A percentile compares a stretch with the other conserved stretches of the same genome.
These are phyloP conservation scores for Leccinum barrowsii DNA, from an alignment of 768 basidiomycete species.

Conservation along the genomic window DNA sequence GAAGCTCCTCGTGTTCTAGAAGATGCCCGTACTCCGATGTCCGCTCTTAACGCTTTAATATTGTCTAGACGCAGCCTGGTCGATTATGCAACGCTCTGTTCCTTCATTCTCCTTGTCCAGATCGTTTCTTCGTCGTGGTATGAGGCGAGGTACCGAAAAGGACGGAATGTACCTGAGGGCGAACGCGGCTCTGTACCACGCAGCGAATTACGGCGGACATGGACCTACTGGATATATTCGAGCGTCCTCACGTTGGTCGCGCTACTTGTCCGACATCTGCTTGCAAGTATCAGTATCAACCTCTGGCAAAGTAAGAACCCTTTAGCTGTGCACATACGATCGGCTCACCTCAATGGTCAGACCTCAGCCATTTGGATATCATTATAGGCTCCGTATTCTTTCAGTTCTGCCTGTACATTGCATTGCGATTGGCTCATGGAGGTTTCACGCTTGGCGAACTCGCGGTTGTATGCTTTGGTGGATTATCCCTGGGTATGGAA, in stretches of 20 bases:
- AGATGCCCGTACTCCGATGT: constrained; percentile 38
- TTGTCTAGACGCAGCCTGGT: constrained; percentile 74
- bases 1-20: constrained; percentile 63
- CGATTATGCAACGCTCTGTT: constrained; percentile 76
- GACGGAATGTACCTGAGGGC: constrained; percentile 49
- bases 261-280: constrained; percentile 45
- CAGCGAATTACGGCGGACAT: constrained; percentile 59
- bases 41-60: constrained; percentile 52
- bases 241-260: constrained; percentile 48
- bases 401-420: constrained; percentile 88
- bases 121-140: constrained; percentile 74
- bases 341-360: constrained; percentile 37
- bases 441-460: constrained; percentile 96
- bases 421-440: constrained; percentile 86
- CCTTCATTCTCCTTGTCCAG: constrained; percentile 75
- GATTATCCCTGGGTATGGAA: constrained; percentile 83
- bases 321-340: background rate
- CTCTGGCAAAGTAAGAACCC: constrained; percentile 69
- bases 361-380: constrained; percentile 75
- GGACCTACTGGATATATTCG: constrained; percentile 65
- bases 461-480: constrained; percentile 83
- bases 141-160: constrained; percentile 49
- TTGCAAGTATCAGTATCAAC: constrained; percentile 41
- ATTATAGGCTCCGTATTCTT: constrained; percentile 73
- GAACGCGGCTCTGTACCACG: constrained; percentile 76